Evolutionary conservation across 1,284 basidiomycete genomes (phyloP), one percentile per base, ranked within the genome.

Genomic region (Ustilago esculenta): DNA sequence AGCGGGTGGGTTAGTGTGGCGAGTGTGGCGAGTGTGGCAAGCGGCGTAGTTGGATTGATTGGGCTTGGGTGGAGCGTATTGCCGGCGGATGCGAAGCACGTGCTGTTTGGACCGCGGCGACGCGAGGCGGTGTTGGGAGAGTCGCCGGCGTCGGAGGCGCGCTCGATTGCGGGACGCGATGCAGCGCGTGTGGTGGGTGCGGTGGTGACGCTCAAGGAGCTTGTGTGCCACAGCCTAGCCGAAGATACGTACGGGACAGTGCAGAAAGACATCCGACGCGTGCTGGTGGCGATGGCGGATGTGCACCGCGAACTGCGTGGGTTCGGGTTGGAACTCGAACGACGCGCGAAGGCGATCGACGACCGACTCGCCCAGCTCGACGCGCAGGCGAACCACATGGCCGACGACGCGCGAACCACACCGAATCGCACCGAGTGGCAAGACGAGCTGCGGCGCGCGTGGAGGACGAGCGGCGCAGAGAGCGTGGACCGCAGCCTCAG

Each of bases 241-340:
- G 70, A 77, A 65, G 75, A 77, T 29, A 30, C 50, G 7, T 77
- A 73, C 52, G 75, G 75, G 5, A 43, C 47, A 12, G 73, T 75
- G 34, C 73, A 75, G 40, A 65, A 57, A 14, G 73, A 77, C 43
- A 61, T 75, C 40, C 11, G 27, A 7, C 46, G 48, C 14, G 41
- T 75, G 15, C 36, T 71, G 5, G 11, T 27, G 0, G 47, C 50
- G 2, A 34, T 71, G 29, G 57, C 51, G 18, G 57, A 60, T 11
- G 35, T 71, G n/a, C 36, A 55, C 29, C 23, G 17, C 20, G 53
- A 61, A 32, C 36, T 66, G 10, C 53, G 58, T 1, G 33, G 48
- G 5, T 49, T 61, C 8, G 61, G 68, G 2, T 6, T 58, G 15
- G 47, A 71, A 32, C 63, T 71, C 10, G 61, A 66, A 29, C 33